These are phyloP conservation scores for Nothophoma quercina DNA, from an alignment of 2,329 filamentous ascomycete genomes.

Conservation along the genomic window DNA sequence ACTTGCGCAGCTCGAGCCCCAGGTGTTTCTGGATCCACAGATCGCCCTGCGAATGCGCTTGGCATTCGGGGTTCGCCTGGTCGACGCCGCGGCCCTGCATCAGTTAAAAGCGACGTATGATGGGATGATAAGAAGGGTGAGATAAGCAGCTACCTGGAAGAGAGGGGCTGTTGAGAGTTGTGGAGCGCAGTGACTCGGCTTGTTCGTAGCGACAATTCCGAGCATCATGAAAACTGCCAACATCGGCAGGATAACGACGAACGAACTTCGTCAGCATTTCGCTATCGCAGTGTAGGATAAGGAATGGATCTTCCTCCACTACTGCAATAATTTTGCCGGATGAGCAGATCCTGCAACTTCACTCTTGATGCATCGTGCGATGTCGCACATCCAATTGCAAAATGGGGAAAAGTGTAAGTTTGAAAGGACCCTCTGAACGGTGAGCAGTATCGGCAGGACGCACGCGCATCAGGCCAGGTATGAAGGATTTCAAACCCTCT, in stretches of 20 bases:
- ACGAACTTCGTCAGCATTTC: neutral
- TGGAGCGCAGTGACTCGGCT: neutral
- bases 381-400: conserved; percentile 6
- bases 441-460: conserved; percentile 18
- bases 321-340: conserved; percentile 10
- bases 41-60: conserved; percentile 19
- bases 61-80: conserved; percentile 12
- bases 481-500: conserved; percentile 31
- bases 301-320: conserved; percentile 10
- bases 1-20: conserved; percentile 10
- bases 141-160: conserved; percentile 1
- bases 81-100: conserved; percentile 9
- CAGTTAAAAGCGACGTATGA: conserved; percentile 1
- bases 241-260: neutral
- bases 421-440: conserved; percentile 16
- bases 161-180: neutral
- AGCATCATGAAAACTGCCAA: neutral
- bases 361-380: conserved; percentile 6
- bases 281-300: neutral
- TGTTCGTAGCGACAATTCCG: neutral
- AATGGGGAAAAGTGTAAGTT: neutral
- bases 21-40: conserved; percentile 21
- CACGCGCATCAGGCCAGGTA: conserved; percentile 29
- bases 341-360: conserved; percentile 10
- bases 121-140: neutral